phyloP scores from a whole-genome alignment of 306 rosid species.

The Urtica urens region DNA sequence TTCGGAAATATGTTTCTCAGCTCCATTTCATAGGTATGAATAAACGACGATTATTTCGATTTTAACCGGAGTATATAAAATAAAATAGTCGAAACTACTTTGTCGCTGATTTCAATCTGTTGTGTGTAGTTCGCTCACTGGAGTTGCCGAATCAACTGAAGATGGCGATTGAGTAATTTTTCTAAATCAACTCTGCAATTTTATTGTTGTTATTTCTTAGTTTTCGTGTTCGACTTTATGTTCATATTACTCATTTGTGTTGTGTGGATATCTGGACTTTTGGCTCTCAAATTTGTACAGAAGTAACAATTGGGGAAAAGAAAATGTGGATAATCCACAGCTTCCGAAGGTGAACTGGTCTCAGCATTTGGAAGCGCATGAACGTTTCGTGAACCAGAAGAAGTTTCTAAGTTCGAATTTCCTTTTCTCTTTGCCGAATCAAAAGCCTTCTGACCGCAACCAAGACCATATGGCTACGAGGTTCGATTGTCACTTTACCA shows the following conservation, averaged over 20 bases:
- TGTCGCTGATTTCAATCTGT: no score
- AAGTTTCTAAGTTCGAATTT: constrained; percentile 51
- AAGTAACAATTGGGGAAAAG: constrained; percentile 19
- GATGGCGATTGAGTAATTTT: no score
- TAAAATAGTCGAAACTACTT: no score
- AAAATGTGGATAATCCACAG: constrained; percentile 12
- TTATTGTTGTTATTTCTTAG: not conserved
- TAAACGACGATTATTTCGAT: no score
- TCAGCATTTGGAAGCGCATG: constrained; percentile 48
- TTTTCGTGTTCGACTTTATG: not conserved
- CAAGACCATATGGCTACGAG: constrained; percentile 12
- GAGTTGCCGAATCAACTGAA: no score
- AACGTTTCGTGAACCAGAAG: constrained; percentile 45
- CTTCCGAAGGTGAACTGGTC: constrained; percentile 47
- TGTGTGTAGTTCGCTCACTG: no score
- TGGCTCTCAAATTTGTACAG: constrained; percentile 12
- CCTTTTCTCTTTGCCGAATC: constrained; percentile 44
- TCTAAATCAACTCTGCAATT: no score
- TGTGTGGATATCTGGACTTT: not conserved
- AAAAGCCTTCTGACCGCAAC: constrained; percentile 26
- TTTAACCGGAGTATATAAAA: no score
- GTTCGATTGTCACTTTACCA: not conserved
- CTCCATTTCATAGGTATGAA: no score
- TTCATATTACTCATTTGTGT: not conserved
- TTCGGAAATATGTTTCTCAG: no score